Base-by-base conservation (phyloP, 768 basidiomycete species). In the Neoboletus brunneissimus region DNA sequence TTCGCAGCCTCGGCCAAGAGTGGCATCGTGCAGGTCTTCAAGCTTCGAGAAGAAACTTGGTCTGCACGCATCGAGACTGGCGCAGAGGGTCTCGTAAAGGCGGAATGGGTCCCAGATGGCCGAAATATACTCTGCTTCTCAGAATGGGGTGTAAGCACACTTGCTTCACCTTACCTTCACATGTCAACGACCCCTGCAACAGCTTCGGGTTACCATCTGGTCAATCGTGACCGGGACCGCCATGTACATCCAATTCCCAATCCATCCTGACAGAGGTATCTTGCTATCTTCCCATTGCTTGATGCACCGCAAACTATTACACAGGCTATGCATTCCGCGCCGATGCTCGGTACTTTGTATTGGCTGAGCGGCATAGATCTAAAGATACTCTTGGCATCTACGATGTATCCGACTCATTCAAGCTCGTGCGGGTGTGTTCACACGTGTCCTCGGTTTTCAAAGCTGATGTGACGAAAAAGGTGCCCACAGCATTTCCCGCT, bases 91-190 rank as follows among this genome's bases (percentile, higher is more conserved):
- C 81, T 97, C 48, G 81, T 86, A 20, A 91, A 84, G 66, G 91
- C 88, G 18, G 91, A 95, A 66, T 98, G 94, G 94, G 89, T 89
- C 0, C 90, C 88, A 3, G 89, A 89, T 66, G 92, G 92, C 16
- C 80, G 89, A 37, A 85, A 83, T 16, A 77, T 97, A 5, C 73
- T 97, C 31, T 95, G 91, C 65, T 98, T 94, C 72, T 94, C 92
- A 4, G 90, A 94, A 63, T 91, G 91, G 88, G 91, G 89, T 64
- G 94, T 95, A 75, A 77, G 94, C 82, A 22, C 20, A 31, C 42
- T 38, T 58, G 53, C 27, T 32, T 7, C n/a, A 10, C 41, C 32
- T 40, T 55, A 20, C 46, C 38, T 38, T 51, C 35, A 53, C 12
- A 18, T 51, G 27, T 45, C 51, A 48, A 58, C 40, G 40, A 57